These are phyloP conservation scores for Leccinum variicolor DNA, from an alignment of 768 basidiomycete genomes.

Conservation along the genomic window DNA sequence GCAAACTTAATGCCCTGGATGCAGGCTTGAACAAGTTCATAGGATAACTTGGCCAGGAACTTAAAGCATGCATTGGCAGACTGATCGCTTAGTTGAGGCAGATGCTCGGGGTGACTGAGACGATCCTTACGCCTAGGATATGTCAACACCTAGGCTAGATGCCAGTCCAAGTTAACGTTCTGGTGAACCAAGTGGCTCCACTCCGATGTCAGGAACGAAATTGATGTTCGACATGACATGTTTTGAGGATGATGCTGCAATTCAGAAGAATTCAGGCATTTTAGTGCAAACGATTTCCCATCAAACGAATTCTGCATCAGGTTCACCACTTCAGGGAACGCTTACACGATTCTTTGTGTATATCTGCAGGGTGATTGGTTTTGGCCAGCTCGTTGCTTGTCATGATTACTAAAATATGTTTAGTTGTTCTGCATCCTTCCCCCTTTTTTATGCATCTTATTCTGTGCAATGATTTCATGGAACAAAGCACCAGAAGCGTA, in stretches of 20 bases:
- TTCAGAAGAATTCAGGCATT: conserved; percentile 45
- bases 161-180: conserved; percentile 56
- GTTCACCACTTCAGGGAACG: conserved; percentile 5
- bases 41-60: conserved; percentile 62
- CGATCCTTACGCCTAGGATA: conserved; percentile 43
- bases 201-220: conserved; percentile 43
- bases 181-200: conserved; percentile 56
- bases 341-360: neutral
- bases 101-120: conserved; percentile 41
- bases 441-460: neutral
- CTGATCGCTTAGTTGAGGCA: conserved; percentile 49
- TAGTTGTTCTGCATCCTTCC: neutral
- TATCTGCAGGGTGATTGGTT: conserved; percentile 1
- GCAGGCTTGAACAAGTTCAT: conserved; percentile 65
- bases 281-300: conserved; percentile 58
- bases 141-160: conserved; percentile 47
- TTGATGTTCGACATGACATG: no score
- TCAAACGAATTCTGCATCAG: conserved; percentile 44
- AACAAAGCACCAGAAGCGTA: neutral
- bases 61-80: conserved; percentile 48
- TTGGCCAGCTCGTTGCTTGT: conserved; percentile 3
- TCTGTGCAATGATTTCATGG: neutral
- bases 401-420: neutral
- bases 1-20: conserved; percentile 34
- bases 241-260: neutral